Base-by-base conservation (phyloP, 2,329 filamentous ascomycete genomes). In the Botrytis hyacinthi region DNA sequence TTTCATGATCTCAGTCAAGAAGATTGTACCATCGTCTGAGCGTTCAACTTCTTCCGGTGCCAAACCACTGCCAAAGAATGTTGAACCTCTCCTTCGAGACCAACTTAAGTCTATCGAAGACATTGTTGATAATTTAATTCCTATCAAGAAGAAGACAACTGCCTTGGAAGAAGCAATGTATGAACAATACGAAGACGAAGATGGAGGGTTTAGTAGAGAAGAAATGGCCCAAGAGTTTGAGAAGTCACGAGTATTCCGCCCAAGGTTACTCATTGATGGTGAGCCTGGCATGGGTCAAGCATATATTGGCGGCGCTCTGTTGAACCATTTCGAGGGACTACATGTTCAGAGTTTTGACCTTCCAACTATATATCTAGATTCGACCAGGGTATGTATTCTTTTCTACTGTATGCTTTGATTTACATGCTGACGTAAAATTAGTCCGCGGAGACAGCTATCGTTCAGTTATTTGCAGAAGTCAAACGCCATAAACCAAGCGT, bases 1-100 rank as follows among this genome's bases (percentile, higher is more conserved):
- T 82, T 99, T 99, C 79, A 97, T 97, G 92, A 88, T 98, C 22
- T 97, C 95, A 0, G 91, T 98, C 80, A 97, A 97, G 84, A 97
- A 97, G 83, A 94, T 99, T 83, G 89, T 98, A 18, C 96, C 96
- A 10, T 98, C 96, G 0, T 98, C 96, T 0, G 94, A 98, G 82
- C 88, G 96, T 75, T 95, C 95, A 65, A 91, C 94, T 0, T 92
- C 94, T 5, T 95, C 95, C 20, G 93, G 92, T 20, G 95, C 95
- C 70, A 88, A 92, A 22, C 92, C 95, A 0, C 84, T 99, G 29
- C 93, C 94, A 2, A 91, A 91, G 77, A 87, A 88, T 18, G 88
- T 99, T 69, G 93, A 95, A 79, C 95, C 96, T 26, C 85, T 99
- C 8, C 86, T 99, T 51, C 88, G 91, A 44, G 86, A 89, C 37